phyloP scores from a whole-genome alignment of 805 yeast species.

The Ogataea haglerorum region DNA sequence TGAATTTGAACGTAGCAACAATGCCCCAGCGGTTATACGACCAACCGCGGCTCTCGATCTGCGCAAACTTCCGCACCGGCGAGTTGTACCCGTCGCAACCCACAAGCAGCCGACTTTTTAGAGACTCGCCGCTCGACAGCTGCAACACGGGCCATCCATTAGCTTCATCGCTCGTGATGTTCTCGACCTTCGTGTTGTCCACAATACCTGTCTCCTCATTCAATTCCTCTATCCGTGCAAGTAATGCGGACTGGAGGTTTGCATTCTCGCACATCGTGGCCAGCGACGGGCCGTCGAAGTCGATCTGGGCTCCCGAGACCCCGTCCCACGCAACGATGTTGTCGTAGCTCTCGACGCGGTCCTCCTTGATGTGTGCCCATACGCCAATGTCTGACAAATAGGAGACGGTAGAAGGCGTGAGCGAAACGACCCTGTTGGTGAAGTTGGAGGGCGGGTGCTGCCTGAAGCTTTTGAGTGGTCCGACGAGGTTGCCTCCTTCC shows the following conservation, averaged over 20 bases:
- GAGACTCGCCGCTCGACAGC: slow-evolving; percentile 58
- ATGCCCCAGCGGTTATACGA: slow-evolving; percentile 81
- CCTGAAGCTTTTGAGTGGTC: slow-evolving; percentile 46
- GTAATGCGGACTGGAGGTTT: slow-evolving; percentile 75
- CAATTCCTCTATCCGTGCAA: slow-evolving; percentile 48
- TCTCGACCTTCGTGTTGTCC: slow-evolving; percentile 66
- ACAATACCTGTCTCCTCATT: slow-evolving; percentile 39
- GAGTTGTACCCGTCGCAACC: slow-evolving; percentile 98
- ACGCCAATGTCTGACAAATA: slow-evolving; percentile 69
- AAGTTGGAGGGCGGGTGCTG: slow-evolving; percentile 44
- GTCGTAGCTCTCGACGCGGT: slow-evolving; percentile 77
- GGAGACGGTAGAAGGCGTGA: slow-evolving; percentile 76
- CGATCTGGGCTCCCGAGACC: slow-evolving; percentile 61
- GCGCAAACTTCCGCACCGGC: slow-evolving; percentile 80
- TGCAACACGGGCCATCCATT: slow-evolving; percentile 75
- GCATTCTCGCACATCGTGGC: slow-evolving; percentile 89
- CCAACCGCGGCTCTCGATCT: slow-evolving; percentile 90
- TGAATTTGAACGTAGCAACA: slow-evolving; percentile 83
- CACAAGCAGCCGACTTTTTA: slow-evolving; percentile 70
- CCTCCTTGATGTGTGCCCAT: slow-evolving; percentile 65
- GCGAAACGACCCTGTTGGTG: slow-evolving; percentile 79
- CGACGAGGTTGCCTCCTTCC: slow-evolving; percentile 62
- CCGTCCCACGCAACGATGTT: slow-evolving; percentile 87
- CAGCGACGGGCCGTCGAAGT: slow-evolving; percentile 61
- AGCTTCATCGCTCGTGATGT: slow-evolving; percentile 40